Conservation (phyloP, 1,139 yeast species). For the Meyerozyma guilliermondii region DNA sequence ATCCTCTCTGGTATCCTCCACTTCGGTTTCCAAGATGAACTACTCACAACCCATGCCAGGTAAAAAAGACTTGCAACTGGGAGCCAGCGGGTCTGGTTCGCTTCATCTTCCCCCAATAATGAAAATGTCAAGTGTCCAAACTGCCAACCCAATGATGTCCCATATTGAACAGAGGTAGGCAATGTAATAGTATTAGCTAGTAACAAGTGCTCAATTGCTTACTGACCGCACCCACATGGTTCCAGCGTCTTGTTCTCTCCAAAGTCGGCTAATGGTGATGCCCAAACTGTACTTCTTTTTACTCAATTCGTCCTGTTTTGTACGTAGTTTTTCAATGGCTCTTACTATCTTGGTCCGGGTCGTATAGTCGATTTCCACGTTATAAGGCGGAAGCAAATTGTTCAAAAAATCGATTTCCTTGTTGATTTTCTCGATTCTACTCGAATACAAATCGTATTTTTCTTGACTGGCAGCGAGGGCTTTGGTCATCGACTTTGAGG, state of each 20-base stretch:
- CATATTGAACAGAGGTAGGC: neutral
- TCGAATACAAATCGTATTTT: slow-evolving; percentile 33
- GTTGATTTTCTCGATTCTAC: slow-evolving; percentile 31
- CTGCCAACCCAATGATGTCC: neutral
- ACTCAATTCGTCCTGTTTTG: slow-evolving; percentile 39
- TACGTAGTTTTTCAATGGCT: slow-evolving; percentile 39
- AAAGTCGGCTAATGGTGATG: slow-evolving; percentile 38
- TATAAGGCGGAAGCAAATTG: slow-evolving; percentile 41
- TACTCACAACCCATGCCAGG: neutral
- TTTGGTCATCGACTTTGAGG: slow-evolving; percentile 1
- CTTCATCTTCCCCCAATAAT: neutral
- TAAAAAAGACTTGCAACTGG: neutral
- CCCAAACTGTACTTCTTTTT: slow-evolving; percentile 42
- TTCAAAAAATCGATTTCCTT: slow-evolving; percentile 38
- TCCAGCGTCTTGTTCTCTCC: slow-evolving; percentile 41
- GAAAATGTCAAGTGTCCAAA: neutral
- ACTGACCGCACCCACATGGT: slow-evolving; percentile 41
- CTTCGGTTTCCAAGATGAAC: neutral
- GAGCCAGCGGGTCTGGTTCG: neutral
- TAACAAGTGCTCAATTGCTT: slow-evolving; percentile 8
- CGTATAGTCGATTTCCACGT: slow-evolving; percentile 41
- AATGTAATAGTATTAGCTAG: neutral
- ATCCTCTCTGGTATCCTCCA: neutral
- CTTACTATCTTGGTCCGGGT: slow-evolving; percentile 37
- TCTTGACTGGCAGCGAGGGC: slow-evolving; percentile 22